These are phyloP conservation scores for Lanmaoa rubissima DNA, from an alignment of 768 basidiomycete species.

Conservation along the genomic window DNA sequence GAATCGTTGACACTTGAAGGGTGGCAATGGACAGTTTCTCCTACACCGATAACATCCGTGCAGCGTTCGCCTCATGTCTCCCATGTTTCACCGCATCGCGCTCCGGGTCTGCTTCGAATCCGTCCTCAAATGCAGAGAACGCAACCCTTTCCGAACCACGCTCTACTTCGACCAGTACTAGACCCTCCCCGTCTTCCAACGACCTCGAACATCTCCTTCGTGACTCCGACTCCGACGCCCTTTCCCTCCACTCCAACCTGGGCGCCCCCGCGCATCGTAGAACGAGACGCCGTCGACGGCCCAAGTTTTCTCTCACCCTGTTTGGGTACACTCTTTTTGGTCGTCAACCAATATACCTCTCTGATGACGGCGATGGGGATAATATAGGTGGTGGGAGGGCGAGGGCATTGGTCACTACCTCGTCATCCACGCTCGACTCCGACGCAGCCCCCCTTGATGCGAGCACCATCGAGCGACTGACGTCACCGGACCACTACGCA, in stretches of 20 bases:
- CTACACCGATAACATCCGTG: constrained; percentile 60
- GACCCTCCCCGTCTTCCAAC: constrained; percentile 20
- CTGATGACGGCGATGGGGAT: constrained; percentile 51
- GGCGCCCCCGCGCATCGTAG: constrained; percentile 33
- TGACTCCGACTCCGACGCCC: constrained; percentile 53
- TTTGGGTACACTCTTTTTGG: constrained; percentile 73
- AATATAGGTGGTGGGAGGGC: constrained; percentile 10
- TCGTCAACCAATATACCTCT: constrained; percentile 56
- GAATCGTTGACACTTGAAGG: not conserved
- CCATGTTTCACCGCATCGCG: constrained; percentile 49
- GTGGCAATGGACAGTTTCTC: constrained; percentile 48
- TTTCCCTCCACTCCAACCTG: constrained; percentile 67
- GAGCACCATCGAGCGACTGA: constrained; percentile 51
- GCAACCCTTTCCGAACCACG: constrained; percentile 27
- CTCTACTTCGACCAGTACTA: constrained; percentile 12
- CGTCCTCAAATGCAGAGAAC: not conserved
- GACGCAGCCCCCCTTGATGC: constrained; percentile 68
- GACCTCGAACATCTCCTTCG: constrained; percentile 53
- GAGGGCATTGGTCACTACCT: constrained; percentile 25
- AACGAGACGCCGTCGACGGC: constrained; percentile 35
- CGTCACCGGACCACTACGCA: constrained; percentile 39
- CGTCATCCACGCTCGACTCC: constrained; percentile 57
- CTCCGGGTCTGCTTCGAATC: constrained; percentile 28
- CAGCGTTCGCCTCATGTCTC: constrained; percentile 58
- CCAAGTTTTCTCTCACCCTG: constrained; percentile 45